phyloP scores from a whole-genome alignment of 805 yeast genomes.

The Kuraishia piskuri region DNA sequence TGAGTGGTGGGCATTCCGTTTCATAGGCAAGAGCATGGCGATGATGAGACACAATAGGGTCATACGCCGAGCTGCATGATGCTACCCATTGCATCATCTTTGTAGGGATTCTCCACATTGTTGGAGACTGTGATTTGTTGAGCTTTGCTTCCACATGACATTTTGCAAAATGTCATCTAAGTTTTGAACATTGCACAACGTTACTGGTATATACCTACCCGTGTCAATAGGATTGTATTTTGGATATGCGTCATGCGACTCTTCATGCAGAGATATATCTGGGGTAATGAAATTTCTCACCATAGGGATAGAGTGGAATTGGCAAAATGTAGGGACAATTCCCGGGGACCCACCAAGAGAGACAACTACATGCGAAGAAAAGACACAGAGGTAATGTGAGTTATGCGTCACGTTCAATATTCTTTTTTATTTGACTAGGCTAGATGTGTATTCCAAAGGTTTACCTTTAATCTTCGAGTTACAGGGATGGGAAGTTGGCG shows the following conservation, averaged over 20 bases:
- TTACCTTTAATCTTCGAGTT: slow-evolving; percentile 4
- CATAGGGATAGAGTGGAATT: no score
- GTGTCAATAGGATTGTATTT: neutral
- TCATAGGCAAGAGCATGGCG: no score
- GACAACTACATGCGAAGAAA: neutral
- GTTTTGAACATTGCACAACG: neutral
- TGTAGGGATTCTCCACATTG: neutral
- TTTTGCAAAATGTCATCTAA: neutral
- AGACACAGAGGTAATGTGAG: no score
- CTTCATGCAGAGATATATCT: neutral
- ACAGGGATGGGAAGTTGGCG: slow-evolving; percentile 69
- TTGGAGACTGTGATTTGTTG: neutral
- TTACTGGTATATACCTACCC: no score
- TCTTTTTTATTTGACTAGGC: neutral
- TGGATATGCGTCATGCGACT: neutral
- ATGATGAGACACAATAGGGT: neutral
- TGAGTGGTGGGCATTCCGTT: neutral
- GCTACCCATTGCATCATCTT: neutral
- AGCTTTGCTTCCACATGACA: neutral
- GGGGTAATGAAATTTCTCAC: neutral
- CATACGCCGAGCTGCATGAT: neutral
- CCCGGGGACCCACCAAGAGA: neutral
- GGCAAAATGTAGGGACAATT: no score
- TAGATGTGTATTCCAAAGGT: neutral
- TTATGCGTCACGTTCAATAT: neutral